These are phyloP conservation scores for Chaetomium sp. DNA, from an alignment of 2,329 filamentous ascomycete genomes.

Conservation along the genomic window DNA sequence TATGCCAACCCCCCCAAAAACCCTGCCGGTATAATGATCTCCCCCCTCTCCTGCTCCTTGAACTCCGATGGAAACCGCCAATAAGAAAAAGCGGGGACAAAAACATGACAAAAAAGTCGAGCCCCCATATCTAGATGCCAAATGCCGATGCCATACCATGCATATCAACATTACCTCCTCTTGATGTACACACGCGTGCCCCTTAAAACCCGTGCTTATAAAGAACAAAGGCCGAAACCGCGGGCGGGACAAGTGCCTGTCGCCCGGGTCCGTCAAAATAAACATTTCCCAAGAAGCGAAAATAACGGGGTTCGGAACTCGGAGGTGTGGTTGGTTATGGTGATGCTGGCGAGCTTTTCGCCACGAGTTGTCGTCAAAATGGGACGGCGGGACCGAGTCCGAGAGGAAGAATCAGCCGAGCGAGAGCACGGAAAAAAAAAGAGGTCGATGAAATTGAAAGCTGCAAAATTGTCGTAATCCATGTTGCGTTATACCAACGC, in stretches of 20 bases:
- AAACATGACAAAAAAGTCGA: slow-evolving; percentile 35
- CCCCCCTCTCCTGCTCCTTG: slow-evolving; percentile 43
- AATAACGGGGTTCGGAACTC: slow-evolving; percentile 22
- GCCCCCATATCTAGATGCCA: slow-evolving; percentile 50
- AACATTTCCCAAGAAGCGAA: slow-evolving; percentile 35
- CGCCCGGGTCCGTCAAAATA: slow-evolving; percentile 26
- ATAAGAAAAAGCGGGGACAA: slow-evolving; percentile 30
- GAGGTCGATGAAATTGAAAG: slow-evolving; percentile 11
- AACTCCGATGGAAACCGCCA: slow-evolving; percentile 47
- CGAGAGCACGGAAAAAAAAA: slow-evolving; percentile 8
- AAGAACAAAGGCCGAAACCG: slow-evolving; percentile 31
- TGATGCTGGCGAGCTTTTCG: background rate
- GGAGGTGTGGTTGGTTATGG: slow-evolving; percentile 11
- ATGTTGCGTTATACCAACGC: slow-evolving; percentile 47
- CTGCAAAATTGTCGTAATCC: slow-evolving; percentile 18
- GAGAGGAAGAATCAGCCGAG: slow-evolving; percentile 20
- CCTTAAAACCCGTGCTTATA: slow-evolving; percentile 41
- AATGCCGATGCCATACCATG: slow-evolving; percentile 52
- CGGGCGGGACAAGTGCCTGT: slow-evolving; percentile 26
- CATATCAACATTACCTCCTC: slow-evolving; percentile 53
- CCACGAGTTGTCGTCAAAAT: slow-evolving; percentile 11
- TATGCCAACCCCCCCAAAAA: slow-evolving; percentile 41
- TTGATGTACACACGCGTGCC: slow-evolving; percentile 51
- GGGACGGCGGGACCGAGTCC: slow-evolving; percentile 17
- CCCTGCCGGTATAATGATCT: slow-evolving; percentile 33